Evolutionary conservation across 768 basidiomycete species (phyloP).

Genomic region (Russula earlei): DNA sequence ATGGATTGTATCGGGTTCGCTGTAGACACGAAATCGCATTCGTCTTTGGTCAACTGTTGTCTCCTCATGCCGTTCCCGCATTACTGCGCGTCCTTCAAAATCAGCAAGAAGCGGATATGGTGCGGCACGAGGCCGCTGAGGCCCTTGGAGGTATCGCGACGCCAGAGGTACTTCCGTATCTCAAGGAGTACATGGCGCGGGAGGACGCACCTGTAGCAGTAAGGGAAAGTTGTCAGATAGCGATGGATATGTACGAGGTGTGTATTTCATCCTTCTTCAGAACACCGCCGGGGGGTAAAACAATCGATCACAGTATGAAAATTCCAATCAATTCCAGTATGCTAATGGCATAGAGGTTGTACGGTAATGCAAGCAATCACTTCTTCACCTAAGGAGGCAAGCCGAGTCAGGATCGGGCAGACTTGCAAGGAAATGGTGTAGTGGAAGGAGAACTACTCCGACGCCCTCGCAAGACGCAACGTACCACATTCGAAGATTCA

Average conservation of each 20-base stretch:
- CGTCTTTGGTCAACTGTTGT: constrained; percentile 92
- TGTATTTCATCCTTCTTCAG: constrained; percentile 20
- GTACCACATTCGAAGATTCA: too few species aligned
- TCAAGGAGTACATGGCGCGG: constrained; percentile 75
- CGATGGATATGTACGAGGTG: constrained; percentile 96
- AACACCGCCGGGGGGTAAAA: neutral
- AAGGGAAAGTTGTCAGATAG: constrained; percentile 90
- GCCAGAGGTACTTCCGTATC: constrained; percentile 78
- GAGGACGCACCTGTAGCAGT: constrained; percentile 83
- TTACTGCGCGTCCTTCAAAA: constrained; percentile 72
- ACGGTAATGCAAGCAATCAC: neutral
- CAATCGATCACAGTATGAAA: constrained; percentile 49
- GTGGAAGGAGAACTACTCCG: too few species aligned
- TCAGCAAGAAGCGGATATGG: constrained; percentile 81
- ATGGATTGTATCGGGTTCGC: neutral
- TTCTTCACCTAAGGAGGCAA: neutral
- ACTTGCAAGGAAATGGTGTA: neutral
- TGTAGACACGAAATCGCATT: constrained; percentile 94
- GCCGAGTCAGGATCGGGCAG: neutral
- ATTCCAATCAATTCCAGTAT: constrained; percentile 74
- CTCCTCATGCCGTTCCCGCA: constrained; percentile 78
- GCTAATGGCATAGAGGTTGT: constrained; percentile 40
- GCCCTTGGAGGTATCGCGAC: constrained; percentile 96
- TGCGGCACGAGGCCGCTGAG: constrained; percentile 96
- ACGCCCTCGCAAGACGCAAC: too few species aligned